Evolutionary conservation across 805 yeast species (phyloP).

Genomic region (Wickerhamomyces queroliae): DNA sequence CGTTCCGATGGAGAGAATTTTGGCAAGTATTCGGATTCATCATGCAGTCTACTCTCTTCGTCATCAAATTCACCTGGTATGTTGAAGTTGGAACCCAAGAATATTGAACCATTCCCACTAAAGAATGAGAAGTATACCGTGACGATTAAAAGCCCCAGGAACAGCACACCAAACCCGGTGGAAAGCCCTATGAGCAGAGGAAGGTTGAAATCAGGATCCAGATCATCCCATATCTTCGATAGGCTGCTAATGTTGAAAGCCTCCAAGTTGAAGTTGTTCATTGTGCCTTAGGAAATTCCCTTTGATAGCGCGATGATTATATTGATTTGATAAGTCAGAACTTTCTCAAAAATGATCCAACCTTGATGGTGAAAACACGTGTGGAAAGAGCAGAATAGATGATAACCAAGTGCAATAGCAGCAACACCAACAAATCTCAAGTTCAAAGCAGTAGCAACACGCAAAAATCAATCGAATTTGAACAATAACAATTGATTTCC

Average conservation of each 20-base stretch:
- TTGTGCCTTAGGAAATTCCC: background rate
- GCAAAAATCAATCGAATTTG: too few relatives aligned
- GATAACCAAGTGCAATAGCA: too few relatives aligned
- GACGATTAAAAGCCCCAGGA: slow-evolving; percentile 24
- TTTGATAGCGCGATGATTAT: too few relatives aligned
- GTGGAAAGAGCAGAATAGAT: too few relatives aligned
- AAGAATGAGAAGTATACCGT: slow-evolving; percentile 25
- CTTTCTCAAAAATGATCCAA: too few relatives aligned
- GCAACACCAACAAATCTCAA: too few relatives aligned
- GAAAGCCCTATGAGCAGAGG: slow-evolving; percentile 32
- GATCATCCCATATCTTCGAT: slow-evolving; percentile 6
- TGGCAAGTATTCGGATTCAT: slow-evolving; percentile 41
- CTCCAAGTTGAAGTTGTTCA: background rate
- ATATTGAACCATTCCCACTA: slow-evolving; percentile 25
- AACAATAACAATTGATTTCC: too few relatives aligned
- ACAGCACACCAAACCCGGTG: slow-evolving; percentile 30
- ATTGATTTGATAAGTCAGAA: too few relatives aligned
- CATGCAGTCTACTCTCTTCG: slow-evolving; percentile 59
- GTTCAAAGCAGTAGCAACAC: too few relatives aligned
- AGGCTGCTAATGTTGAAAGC: background rate
- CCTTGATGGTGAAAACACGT: too few relatives aligned
- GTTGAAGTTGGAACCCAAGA: slow-evolving; percentile 26
- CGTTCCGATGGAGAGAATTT: slow-evolving; percentile 34
- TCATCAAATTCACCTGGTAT: slow-evolving; percentile 60
- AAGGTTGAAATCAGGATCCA: slow-evolving; percentile 22